phyloP scores from a whole-genome alignment of 2,329 filamentous ascomycete species.

The Fusarium sacchari region DNA sequence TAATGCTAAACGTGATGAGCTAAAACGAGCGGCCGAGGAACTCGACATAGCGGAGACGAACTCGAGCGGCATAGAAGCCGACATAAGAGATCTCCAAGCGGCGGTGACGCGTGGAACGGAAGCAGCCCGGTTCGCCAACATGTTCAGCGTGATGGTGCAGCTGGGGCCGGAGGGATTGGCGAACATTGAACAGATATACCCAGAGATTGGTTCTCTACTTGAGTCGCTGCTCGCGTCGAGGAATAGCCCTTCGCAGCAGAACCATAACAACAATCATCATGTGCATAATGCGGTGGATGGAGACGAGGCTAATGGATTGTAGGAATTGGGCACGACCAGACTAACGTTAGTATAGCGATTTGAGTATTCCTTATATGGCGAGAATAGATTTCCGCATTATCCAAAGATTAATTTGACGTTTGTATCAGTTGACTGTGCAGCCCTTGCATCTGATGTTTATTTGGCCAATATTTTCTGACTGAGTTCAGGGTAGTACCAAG shows the following conservation, averaged over 20 bases:
- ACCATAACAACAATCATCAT: slow-evolving; percentile 21
- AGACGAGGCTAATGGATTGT: slow-evolving; percentile 34
- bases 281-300: slow-evolving; percentile 23
- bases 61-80: slow-evolving; percentile 31
- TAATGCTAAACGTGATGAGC: slow-evolving; percentile 29
- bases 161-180: slow-evolving; percentile 41
- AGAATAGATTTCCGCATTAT: slow-evolving; percentile 16
- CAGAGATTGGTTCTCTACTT: slow-evolving; percentile 43
- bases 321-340: not conserved
- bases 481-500: not conserved
- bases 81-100: slow-evolving; percentile 40
- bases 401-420: not conserved
- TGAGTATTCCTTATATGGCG: slow-evolving; percentile 6
- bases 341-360: slow-evolving; percentile 16
- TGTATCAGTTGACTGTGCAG: not conserved
- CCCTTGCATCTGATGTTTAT: not conserved
- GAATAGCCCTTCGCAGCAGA: slow-evolving; percentile 19
- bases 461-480: not conserved
- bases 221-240: slow-evolving; percentile 39
- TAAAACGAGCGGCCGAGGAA: slow-evolving; percentile 31
- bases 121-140: slow-evolving; percentile 38
- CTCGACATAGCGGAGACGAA: slow-evolving; percentile 34
- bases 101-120: slow-evolving; percentile 38
- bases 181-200: slow-evolving; percentile 45
- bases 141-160: slow-evolving; percentile 43